These are phyloP conservation scores for Xylaria sp. DNA, from an alignment of 2,329 filamentous ascomycete genomes.

Conservation along the genomic window DNA sequence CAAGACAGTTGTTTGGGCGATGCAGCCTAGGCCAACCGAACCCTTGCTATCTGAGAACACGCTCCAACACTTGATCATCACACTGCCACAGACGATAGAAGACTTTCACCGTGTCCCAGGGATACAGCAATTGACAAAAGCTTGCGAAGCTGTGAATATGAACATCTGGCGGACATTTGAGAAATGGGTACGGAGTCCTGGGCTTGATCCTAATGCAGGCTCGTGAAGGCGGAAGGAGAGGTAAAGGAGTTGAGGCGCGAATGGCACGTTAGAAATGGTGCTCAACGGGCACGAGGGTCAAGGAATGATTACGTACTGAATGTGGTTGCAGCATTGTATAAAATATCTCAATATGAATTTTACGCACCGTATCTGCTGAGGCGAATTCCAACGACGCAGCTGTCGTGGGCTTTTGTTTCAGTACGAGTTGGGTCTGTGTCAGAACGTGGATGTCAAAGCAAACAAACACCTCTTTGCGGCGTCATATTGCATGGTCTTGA, in stretches of 20 bases:
- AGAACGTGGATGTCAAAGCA: neutral
- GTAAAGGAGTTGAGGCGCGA: neutral
- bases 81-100: slow-evolving; percentile 20
- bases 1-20: slow-evolving; percentile 28
- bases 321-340: neutral
- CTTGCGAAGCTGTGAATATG: slow-evolving; percentile 27
- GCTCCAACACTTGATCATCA: slow-evolving; percentile 15
- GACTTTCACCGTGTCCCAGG: slow-evolving; percentile 26
- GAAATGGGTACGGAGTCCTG: slow-evolving; percentile 21
- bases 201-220: neutral
- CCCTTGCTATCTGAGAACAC: slow-evolving; percentile 22
- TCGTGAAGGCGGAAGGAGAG: neutral
- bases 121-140: slow-evolving; percentile 16
- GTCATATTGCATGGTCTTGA: neutral
- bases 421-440: neutral
- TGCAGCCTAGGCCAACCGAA: slow-evolving; percentile 21
- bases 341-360: neutral
- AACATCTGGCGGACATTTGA: slow-evolving; percentile 30
- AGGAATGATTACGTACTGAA: neutral
- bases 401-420: neutral
- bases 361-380: neutral
- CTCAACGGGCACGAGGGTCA: slow-evolving; percentile 13
- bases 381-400: neutral
- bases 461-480: neutral
- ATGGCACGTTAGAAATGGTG: neutral